Evolutionary conservation across 2,329 filamentous ascomycete species (phyloP), one percentile per base, ranked within the genome.

Genomic region (Colletotrichum lupini): DNA sequence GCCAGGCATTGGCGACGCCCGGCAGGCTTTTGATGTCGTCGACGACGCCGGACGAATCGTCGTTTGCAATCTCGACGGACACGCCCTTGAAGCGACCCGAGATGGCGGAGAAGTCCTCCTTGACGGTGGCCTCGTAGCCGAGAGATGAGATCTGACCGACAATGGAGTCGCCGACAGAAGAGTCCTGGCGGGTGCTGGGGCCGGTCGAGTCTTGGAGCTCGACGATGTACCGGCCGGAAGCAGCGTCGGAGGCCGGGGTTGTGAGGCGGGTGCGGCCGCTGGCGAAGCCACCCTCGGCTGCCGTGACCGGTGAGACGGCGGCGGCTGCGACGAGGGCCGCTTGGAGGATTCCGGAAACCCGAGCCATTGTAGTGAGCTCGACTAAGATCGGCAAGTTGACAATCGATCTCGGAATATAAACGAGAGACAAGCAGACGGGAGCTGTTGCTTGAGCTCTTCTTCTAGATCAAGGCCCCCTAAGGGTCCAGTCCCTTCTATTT

Each of bases 21-120:
- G 71, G 71, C 26, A 67, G 65, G 4, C 42, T 63, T 22, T 74
- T 74, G 52, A 73, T 74, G 37, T 75, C 71, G 30, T 69, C 74
- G 4, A 75, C 30, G 30, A 61, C 64, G 28, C 32, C 59, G 8
- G 71, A 60, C 22, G 56, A 57, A 14, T 65, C 65, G 12, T 70
- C 42, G 22, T 70, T 67, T 5, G 55, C 19, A n/a, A 75, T 62
- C 53, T 75, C 70, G 5, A 75, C 67, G 4, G 69, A 68, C 12
- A 61, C 67, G 7, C 73, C 73, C 14, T 67, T 42, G 59, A 75
- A 75, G 32, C 70, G 69, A 42, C 32, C 58, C 1, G 73, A 75
- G 24, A 75, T 46, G 14, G 35, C 12, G 9, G 73, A 56, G 49
- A 63, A 75, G 26, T 75, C 73, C 1, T 68, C 63, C 35, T 75